Base-by-base conservation (phyloP, 2,329 filamentous ascomycete genomes). In the Coniochaeta sp. region DNA sequence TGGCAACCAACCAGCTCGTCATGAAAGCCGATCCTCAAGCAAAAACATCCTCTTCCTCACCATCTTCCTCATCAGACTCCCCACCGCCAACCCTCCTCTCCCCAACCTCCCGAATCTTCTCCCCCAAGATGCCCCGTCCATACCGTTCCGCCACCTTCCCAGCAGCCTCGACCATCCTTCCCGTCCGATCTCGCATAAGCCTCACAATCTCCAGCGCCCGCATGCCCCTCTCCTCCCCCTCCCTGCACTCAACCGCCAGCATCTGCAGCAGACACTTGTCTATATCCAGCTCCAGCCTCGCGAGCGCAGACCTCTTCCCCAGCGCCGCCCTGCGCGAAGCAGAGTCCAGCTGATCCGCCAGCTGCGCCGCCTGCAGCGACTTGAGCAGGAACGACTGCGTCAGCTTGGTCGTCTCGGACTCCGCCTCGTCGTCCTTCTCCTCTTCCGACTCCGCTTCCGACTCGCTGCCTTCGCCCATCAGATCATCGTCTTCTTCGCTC, bases 161-260 rank as follows among this genome's bases (percentile, higher is more conserved):
- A 1, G 95, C 95, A 5, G 93, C 90, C 72, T 97, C 92, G 61
- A 96, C 75, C 90, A 97, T 97, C 72, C 89, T 88, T 19, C 93
- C 93, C 62, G 85, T 89, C 54, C 86, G 81, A 76, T 98, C 93
- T 52, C 83, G 84, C 87, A 99, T 90, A 68, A 99, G 79, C 63
- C 84, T 81, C 33, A 96, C 95, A 68, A 98, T 83, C 76, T 99
- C 96, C 38, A 99, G 78, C 0, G 93, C 93, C 66, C 93, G 91
- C 91, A 97, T 97, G 6, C 93, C 93, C 33, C 89, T 82, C 64
- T 98, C 93, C 73, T 99, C 95, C 52, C 92, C 91, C 66, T 95
- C 91, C 62, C 92, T 86, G 72, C 95, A 99, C 77, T 98, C 95
- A 7, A 89, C 79, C 2, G 91, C 93, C 69, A 99, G 79, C 71